These are phyloP conservation scores for Sarcodon sp. DNA, from an alignment of 768 basidiomycete species.

Conservation along the genomic window DNA sequence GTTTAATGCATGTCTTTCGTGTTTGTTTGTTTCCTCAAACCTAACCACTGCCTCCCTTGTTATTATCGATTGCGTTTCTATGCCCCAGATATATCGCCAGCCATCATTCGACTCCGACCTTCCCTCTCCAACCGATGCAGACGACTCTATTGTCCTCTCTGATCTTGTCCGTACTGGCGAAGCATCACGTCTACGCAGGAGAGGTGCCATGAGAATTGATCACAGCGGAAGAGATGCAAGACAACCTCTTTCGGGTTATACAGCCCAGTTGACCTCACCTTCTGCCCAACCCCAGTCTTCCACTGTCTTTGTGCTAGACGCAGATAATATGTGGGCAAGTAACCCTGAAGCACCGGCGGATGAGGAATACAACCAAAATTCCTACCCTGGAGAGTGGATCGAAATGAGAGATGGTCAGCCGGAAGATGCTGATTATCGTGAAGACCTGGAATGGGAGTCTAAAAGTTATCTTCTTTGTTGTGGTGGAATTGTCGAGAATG, in stretches of 20 bases:
- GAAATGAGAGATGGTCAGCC: constrained; percentile 6
- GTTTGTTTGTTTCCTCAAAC: no score
- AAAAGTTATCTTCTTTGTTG: constrained; percentile 27
- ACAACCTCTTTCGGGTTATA: constrained; percentile 7
- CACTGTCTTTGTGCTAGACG: constrained; percentile 6
- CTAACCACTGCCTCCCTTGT: no score
- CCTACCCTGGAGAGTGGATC: constrained; percentile 7
- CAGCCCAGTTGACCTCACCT: constrained; percentile 1
- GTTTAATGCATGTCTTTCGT: no score
- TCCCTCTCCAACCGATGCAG: constrained; percentile 29
- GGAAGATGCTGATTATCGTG: constrained; percentile 7
- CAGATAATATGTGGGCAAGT: constrained; percentile 2
- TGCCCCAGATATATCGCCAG: constrained; percentile 17
- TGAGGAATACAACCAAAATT: constrained; percentile 1
- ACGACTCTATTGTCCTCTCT: constrained; percentile 59
- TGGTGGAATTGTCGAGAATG: constrained; percentile 12
- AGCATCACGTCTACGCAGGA: constrained; percentile 56
- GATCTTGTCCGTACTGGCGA: constrained; percentile 67
- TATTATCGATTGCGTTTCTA: background rate
- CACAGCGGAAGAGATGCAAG: constrained; percentile 14
- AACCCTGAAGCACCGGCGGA: background rate
- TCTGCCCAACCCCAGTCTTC: constrained; percentile 5
- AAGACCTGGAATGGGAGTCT: constrained; percentile 13
- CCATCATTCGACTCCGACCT: constrained; percentile 11
- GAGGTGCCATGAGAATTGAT: constrained; percentile 62